Conservation (phyloP, 306 rosid species). For the Morella rubra region DNA sequence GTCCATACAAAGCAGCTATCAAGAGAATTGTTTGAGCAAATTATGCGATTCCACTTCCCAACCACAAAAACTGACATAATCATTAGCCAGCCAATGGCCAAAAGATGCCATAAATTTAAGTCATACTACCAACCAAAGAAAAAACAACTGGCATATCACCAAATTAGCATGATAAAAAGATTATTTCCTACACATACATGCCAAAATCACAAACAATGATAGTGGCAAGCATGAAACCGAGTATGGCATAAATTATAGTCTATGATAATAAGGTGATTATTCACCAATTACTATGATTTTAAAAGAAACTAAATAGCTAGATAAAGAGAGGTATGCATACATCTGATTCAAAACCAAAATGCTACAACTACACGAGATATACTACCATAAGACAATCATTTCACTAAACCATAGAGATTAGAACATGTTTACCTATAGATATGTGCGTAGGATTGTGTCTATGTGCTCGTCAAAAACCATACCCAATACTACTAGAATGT, state of each 20-base stretch:
- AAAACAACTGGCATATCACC: conserved; percentile 5
- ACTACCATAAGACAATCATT: neutral
- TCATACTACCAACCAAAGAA: neutral
- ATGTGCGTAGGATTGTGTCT: neutral
- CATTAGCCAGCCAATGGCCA: neutral
- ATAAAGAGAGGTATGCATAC: neutral
- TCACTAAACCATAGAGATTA: neutral
- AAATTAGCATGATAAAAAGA: neutral
- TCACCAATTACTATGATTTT: neutral
- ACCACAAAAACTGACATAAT: neutral
- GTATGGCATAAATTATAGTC: neutral
- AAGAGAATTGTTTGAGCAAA: neutral
- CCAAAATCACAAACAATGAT: neutral
- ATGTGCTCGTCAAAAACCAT: neutral
- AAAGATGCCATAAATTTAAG: neutral
- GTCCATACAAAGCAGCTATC: neutral
- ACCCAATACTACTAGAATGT: neutral
- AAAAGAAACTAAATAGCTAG: neutral
- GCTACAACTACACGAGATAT: neutral
- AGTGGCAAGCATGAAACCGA: neutral
- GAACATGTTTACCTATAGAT: neutral
- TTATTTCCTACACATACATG: neutral
- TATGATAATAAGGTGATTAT: neutral
- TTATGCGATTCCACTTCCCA: neutral
- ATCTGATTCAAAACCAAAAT: neutral